Evolutionary conservation across 306 rosid genomes (phyloP).

Genomic region (Vachellia collinsii): DNA sequence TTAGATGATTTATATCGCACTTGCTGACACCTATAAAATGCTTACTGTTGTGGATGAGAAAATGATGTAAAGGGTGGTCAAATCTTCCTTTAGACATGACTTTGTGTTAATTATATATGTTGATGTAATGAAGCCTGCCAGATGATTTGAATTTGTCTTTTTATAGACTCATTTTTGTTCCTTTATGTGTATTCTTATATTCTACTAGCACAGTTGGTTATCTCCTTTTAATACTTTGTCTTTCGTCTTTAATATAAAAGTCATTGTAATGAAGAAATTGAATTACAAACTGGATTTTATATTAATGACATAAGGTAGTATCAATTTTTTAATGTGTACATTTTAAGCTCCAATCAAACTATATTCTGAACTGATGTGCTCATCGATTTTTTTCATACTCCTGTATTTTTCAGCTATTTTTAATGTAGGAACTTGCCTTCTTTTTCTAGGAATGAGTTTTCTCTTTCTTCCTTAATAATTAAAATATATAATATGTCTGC

Average conservation of each 20-base stretch:
- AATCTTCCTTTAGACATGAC: constrained; percentile 38
- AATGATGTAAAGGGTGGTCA: constrained; percentile 44
- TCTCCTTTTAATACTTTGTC: background rate
- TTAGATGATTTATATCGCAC: constrained; percentile 56
- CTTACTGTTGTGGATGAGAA: constrained; percentile 44
- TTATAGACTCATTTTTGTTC: background rate
- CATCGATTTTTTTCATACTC: background rate
- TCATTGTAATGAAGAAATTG: too few relatives aligned
- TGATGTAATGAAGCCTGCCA: constrained; percentile 41
- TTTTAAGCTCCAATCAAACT: background rate
- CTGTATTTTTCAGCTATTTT: background rate
- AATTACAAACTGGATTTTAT: too few relatives aligned
- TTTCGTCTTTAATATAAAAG: background rate
- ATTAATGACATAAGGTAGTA: background rate
- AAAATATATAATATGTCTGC: too few relatives aligned
- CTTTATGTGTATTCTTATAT: background rate
- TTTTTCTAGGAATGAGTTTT: background rate
- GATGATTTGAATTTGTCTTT: constrained; percentile 4
- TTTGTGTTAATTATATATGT: constrained; percentile 42
- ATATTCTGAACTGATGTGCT: background rate
- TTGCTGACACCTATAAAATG: constrained; percentile 61
- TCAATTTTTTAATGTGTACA: background rate
- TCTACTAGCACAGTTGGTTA: background rate
- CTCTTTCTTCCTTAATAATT: too few relatives aligned
- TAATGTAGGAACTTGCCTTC: background rate